Evolutionary conservation across 179 eudicot genomes (phyloP).

Genomic region (Spinacia oleracea): DNA sequence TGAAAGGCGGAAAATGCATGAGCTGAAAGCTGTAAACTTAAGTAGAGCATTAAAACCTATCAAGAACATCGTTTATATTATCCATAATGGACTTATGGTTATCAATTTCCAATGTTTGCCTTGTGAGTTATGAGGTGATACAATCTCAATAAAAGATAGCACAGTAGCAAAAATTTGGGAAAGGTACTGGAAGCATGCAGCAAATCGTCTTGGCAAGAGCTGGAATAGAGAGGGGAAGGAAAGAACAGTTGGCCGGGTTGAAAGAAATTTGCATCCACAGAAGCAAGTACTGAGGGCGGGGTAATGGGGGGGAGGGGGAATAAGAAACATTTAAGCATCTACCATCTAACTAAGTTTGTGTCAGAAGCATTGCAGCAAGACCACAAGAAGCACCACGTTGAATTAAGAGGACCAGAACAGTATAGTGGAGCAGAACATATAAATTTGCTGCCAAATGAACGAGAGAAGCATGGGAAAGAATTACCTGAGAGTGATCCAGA

Average conservation of each 20-base stretch:
- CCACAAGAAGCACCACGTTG: neutral
- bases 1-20: neutral
- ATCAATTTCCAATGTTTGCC: neutral
- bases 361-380: neutral
- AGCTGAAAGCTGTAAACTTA: neutral
- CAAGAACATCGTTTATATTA: neutral
- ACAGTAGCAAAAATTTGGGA: too few species aligned
- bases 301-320: neutral
- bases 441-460: neutral
- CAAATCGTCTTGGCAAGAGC: too few species aligned
- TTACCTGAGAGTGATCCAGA: slow-evolving; percentile 95
- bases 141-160: neutral
- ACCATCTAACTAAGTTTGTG: neutral
- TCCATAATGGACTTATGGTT: neutral
- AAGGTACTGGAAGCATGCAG: neutral
- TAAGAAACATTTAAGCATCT: neutral
- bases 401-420: neutral
- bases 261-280: neutral
- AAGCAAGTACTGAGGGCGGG: neutral
- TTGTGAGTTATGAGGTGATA: too few species aligned
- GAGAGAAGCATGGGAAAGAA: neutral
- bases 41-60: neutral
- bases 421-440: neutral
- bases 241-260: neutral
- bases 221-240: neutral